phyloP scores from a whole-genome alignment of 2,329 filamentous ascomycete species.

The Diaporthe helianthi region DNA sequence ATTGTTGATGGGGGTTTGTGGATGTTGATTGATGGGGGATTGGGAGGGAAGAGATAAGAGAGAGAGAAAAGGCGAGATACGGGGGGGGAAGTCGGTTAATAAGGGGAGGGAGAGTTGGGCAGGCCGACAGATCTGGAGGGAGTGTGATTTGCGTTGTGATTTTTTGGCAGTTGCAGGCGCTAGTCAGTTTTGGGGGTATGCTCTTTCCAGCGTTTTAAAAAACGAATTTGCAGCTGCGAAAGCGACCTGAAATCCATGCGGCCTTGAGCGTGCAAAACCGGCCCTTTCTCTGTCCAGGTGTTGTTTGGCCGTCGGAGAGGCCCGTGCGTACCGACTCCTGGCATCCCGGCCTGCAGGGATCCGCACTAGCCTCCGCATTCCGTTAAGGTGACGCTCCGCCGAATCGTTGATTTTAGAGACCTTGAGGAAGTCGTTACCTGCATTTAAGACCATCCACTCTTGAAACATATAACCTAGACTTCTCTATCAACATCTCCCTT shows the following conservation, averaged over 20 bases:
- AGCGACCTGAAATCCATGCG: conserved; percentile 4
- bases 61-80: conserved; percentile 19
- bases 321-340: conserved; percentile 21
- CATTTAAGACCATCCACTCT: background rate
- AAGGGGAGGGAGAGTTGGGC: conserved; percentile 14
- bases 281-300: conserved; percentile 20
- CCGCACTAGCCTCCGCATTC: conserved; percentile 5
- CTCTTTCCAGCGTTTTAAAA: conserved; percentile 28
- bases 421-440: background rate
- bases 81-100: conserved; percentile 30
- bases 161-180: conserved; percentile 32
- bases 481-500: background rate
- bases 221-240: conserved; percentile 29
- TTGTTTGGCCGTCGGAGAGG: conserved; percentile 7
- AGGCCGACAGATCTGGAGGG: conserved; percentile 28
- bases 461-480: background rate
- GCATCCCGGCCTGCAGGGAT: conserved; percentile 18
- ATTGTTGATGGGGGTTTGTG: conserved; percentile 40
- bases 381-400: conserved; percentile 17
- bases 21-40: conserved; percentile 42
- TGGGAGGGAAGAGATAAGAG: conserved; percentile 31
- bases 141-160: conserved; percentile 26
- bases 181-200: conserved; percentile 36
- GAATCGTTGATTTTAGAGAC: background rate
- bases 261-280: conserved; percentile 25